A percentile compares a stretch with the other conserved stretches of the same genome.
Conservation (phyloP, 371 early-diverging fungal genomes). For the Actinomucor elegans region DNA sequence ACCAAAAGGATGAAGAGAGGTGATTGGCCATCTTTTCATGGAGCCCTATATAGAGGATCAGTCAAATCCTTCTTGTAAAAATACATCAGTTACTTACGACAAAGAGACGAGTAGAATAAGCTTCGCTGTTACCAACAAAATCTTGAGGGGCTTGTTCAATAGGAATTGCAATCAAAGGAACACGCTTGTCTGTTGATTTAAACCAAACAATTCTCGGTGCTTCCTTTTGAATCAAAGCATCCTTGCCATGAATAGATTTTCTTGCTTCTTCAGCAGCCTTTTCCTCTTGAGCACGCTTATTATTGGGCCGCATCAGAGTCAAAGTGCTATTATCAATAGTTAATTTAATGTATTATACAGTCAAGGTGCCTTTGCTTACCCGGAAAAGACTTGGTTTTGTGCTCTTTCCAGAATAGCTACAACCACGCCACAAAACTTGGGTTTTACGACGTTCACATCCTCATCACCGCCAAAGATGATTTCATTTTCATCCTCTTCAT, state of each 20-base stretch:
- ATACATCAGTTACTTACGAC: not conserved
- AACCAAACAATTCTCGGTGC: slow-evolving; percentile 75
- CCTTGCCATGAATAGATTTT: slow-evolving; percentile 10
- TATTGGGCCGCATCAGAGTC: slow-evolving; percentile 55
- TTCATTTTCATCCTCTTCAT: slow-evolving; percentile 53
- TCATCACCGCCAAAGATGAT: slow-evolving; percentile 57
- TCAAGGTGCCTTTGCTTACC: slow-evolving; percentile 56
- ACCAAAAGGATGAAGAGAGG: slow-evolving; percentile 72
- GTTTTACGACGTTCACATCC: slow-evolving; percentile 54
- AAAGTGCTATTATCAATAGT: slow-evolving; percentile 30
- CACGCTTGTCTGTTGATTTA: slow-evolving; percentile 79
- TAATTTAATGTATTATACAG: slow-evolving; percentile 24
- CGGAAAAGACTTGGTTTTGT: slow-evolving; percentile 66
- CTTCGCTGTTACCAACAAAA: slow-evolving; percentile 61
- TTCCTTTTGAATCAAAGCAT: slow-evolving; percentile 19
- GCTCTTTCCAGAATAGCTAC: slow-evolving; percentile 69
- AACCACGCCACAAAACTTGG: slow-evolving; percentile 66
- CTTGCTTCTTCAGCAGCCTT: slow-evolving; percentile 26
- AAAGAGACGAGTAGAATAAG: slow-evolving; percentile 55
- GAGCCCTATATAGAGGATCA: slow-evolving; percentile 36
- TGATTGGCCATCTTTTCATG: slow-evolving; percentile 74
- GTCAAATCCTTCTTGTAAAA: too few relatives aligned
- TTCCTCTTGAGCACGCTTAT: slow-evolving; percentile 53
- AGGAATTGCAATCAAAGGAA: slow-evolving; percentile 78
- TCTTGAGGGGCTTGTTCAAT: slow-evolving; percentile 67